These are phyloP conservation scores for Prunus fruticosa DNA, from an alignment of 306 rosid genomes.

Conservation along the genomic window DNA sequence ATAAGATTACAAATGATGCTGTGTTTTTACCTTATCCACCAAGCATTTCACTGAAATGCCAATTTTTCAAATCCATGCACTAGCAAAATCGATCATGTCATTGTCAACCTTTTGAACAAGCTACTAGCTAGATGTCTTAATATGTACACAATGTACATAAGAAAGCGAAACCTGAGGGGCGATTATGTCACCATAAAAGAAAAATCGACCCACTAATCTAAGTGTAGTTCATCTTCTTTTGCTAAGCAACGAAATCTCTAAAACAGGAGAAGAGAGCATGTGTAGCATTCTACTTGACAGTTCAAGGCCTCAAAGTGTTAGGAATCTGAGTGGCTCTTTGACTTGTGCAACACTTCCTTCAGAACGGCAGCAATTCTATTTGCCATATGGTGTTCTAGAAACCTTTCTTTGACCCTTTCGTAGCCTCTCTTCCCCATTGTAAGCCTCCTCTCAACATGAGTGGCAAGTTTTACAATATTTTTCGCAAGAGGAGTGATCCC, in stretches of 20 bases:
- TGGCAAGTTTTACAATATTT: constrained; percentile 80
- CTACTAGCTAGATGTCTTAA: constrained; percentile 12
- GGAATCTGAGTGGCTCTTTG: constrained; percentile 45
- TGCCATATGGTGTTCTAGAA: constrained; percentile 79
- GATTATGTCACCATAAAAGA: neutral
- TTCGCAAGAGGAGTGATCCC: constrained; percentile 76
- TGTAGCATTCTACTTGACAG: neutral
- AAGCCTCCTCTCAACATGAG: constrained; percentile 83
- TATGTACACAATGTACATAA: constrained; percentile 25
- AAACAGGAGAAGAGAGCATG: neutral
- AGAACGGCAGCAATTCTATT: constrained; percentile 72
- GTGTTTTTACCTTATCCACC: neutral
- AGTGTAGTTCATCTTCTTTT: constrained; percentile 2
- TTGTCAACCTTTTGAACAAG: constrained; percentile 13
- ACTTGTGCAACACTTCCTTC: constrained; percentile 56
- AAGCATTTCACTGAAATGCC: neutral
- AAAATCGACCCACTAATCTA: neutral
- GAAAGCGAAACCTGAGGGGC: neutral
- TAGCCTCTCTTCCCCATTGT: constrained; percentile 92
- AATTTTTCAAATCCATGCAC: neutral
- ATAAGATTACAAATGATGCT: too few relatives aligned
- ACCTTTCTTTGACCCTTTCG: constrained; percentile 73
- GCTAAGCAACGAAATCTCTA: neutral
- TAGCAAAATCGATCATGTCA: neutral
- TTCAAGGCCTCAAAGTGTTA: neutral